A percentile compares a stretch with the other conserved stretches of the same genome.
These are phyloP conservation scores for Cercospora zeae-maydis DNA, from an alignment of 2,329 filamentous ascomycete genomes.

Conservation along the genomic window DNA sequence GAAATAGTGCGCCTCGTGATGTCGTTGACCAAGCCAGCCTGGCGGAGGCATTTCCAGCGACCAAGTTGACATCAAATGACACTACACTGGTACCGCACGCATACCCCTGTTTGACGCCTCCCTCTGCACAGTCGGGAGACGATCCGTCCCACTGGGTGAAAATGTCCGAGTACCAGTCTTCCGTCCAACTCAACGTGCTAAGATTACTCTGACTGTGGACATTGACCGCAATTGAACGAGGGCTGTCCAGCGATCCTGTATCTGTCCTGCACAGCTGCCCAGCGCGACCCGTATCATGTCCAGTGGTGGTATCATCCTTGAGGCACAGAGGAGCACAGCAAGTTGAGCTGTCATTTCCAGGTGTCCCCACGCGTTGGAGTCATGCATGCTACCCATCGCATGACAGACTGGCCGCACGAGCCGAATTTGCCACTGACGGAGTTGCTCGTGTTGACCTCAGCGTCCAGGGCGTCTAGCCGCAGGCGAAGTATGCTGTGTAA, in stretches of 20 bases:
- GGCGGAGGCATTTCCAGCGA: not conserved
- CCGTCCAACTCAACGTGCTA: not conserved
- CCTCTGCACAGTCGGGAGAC: not conserved
- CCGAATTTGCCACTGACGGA: not conserved
- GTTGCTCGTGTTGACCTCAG: not conserved
- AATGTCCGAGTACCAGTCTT: conserved; percentile 3
- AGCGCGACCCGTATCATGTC: not conserved
- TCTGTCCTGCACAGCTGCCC: not conserved
- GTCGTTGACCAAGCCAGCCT: not conserved
- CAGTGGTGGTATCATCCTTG: not conserved
- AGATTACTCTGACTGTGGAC: not conserved
- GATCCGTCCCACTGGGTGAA: conserved; percentile 2
- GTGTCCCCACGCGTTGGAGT: not conserved
- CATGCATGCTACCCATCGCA: not conserved
- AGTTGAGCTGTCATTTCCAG: not conserved
- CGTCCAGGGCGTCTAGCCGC: not conserved
- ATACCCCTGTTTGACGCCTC: not conserved
- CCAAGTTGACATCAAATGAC: not conserved
- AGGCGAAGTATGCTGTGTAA: not conserved
- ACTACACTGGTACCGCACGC: not conserved
- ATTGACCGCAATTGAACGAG: not conserved
- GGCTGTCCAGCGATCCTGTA: not conserved
- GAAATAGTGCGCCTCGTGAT: not conserved
- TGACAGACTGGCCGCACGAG: not conserved
- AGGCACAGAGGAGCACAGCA: not conserved